These are phyloP conservation scores for Populus simonii DNA, from an alignment of 345 rosid species.

Conservation along the genomic window DNA sequence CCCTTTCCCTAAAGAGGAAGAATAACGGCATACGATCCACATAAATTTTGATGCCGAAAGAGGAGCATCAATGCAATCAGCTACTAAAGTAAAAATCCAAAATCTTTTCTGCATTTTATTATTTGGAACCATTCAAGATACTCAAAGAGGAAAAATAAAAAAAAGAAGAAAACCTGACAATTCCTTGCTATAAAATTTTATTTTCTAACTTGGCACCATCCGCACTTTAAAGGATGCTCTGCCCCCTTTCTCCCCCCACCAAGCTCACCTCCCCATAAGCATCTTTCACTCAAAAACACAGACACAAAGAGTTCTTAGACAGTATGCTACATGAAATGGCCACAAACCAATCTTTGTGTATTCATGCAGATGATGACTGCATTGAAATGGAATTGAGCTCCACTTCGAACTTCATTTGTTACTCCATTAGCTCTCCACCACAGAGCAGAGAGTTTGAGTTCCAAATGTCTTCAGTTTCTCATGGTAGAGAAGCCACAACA, in stretches of 20 bases:
- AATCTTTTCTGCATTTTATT: conserved; percentile 28
- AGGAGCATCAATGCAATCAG: conserved; percentile 14
- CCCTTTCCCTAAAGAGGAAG: neutral
- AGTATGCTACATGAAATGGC: conserved; percentile 2
- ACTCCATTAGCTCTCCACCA: conserved; percentile 52
- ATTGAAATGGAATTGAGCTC: conserved; percentile 69
- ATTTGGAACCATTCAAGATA: conserved; percentile 38
- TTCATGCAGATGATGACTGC: conserved; percentile 53
- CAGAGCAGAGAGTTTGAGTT: conserved; percentile 83
- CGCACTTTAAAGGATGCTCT: conserved; percentile 43
- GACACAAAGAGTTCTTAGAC: conserved; percentile 14
- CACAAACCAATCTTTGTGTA: neutral
- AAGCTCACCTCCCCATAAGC: conserved; percentile 31
- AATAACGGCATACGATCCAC: neutral
- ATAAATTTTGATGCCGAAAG: conserved; percentile 7
- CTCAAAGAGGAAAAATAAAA: conserved; percentile 1
- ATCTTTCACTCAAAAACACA: conserved; percentile 15
- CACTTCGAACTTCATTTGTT: conserved; percentile 44
- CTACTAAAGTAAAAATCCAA: conserved; percentile 1
- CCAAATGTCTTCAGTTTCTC: conserved; percentile 56
- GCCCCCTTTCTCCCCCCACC: conserved; percentile 9
- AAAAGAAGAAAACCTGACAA: conserved; percentile 17
- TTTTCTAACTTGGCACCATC: conserved; percentile 34
- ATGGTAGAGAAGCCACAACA: conserved; percentile 32
- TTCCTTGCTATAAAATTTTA: conserved; percentile 13